Base-by-base conservation (phyloP, 306 rosid species). In the Vigna radiata region DNA sequence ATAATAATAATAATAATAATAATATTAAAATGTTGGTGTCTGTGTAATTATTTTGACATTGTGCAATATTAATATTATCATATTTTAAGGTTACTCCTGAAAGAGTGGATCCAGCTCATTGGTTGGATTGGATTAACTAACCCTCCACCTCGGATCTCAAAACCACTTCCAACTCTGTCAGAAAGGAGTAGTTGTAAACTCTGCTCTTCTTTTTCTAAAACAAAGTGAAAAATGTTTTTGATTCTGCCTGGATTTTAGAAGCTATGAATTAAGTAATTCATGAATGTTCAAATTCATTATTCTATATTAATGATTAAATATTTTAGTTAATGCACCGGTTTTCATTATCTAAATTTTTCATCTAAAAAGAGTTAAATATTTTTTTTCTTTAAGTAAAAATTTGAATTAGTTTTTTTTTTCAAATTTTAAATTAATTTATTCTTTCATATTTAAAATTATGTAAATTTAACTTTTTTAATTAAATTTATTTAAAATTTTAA, bases 61-160 rank as follows among this genome's bases (percentile, higher is more conserved):
- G 74, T 67, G 49, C 75, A 74, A 44, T 11, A 0, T 12, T 44
- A 44, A 44, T 11, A 44, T 44, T 84, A 81, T 81, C 64, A 79
- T 75, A 55, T 79, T 66, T 80, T 48, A 79, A 73, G 58, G 84
- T 67, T 88, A 19, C 52, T 72, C 87, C 83, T 84, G 79, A 77
- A 85, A 85, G 88, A 81, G 88, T 90, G 96, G 93, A 86, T 90
- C 90, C 96, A 90, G 92, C 97, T 90, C 93, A 87, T 70, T 69
- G 53, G 72, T 73, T 49, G 47, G 62, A 80, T 86, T 83, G 47
- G 77, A 83, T 85, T 81, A 90, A 87, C 81, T 72, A 83, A 87
- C 89, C 81, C 33, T 25, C 41, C 81, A 69, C 77, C 75, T 23
- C 43, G 58, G 72, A 53, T 77, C 73, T 66, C 69, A 75, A 73